phyloP scores from a whole-genome alignment of 2,329 filamentous ascomycete genomes.

The Fusarium sacchari region DNA sequence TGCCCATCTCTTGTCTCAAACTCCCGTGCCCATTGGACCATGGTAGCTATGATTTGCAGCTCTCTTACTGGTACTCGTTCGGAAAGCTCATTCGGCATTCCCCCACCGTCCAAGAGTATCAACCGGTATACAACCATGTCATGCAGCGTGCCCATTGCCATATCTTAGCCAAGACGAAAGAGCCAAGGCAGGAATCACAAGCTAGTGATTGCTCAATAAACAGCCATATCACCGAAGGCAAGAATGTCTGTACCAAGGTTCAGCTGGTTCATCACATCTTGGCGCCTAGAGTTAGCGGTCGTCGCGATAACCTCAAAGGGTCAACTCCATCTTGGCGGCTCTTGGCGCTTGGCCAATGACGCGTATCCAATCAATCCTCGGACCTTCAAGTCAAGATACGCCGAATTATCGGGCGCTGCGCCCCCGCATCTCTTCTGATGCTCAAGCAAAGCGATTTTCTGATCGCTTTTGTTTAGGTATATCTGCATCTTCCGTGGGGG shows the following conservation, averaged over 20 bases:
- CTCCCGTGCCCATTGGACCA: background rate
- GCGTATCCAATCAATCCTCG: slow-evolving; percentile 25
- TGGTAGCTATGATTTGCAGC: background rate
- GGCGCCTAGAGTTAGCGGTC: slow-evolving; percentile 27
- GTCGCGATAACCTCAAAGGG: slow-evolving; percentile 29
- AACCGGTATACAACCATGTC: background rate
- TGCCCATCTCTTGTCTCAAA: slow-evolving; percentile 7
- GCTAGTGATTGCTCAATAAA: slow-evolving; percentile 27
- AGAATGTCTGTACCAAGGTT: slow-evolving; percentile 39
- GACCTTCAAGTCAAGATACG: slow-evolving; percentile 6
- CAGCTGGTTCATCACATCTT: slow-evolving; percentile 22
- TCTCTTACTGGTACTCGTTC: background rate
- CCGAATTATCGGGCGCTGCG: slow-evolving; percentile 1
- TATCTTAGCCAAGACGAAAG: slow-evolving; percentile 1
- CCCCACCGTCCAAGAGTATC: slow-evolving; percentile 13
- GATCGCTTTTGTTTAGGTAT: slow-evolving; percentile 3
- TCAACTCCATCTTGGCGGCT: slow-evolving; percentile 25
- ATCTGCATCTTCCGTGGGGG: slow-evolving; percentile 12
- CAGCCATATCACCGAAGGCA: slow-evolving; percentile 26
- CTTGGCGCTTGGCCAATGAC: slow-evolving; percentile 38
- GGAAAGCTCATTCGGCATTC: slow-evolving; percentile 18
- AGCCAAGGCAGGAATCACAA: background rate
- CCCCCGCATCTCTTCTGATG: background rate
- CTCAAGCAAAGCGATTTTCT: background rate
- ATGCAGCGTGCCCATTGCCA: background rate